Percentiles rank a stretch among this genome's conserved stretches.
These are phyloP conservation scores for Gymnopus androsaceus DNA, from an alignment of 1,284 basidiomycete species.

Conservation along the genomic window DNA sequence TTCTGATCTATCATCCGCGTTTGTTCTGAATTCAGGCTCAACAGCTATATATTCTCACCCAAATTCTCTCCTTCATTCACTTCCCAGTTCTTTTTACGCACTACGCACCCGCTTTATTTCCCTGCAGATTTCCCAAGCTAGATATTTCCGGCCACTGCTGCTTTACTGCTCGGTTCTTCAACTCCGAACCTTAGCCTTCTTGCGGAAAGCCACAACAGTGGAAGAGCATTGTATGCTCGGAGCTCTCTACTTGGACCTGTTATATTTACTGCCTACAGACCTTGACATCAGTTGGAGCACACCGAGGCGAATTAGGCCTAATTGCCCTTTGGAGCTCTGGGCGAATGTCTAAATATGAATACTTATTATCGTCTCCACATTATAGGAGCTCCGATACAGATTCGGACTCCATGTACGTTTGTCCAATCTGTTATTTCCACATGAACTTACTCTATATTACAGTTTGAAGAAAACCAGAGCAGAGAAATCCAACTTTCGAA, in stretches of 20 bases:
- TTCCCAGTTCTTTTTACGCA: too few species aligned
- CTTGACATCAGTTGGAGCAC: too few species aligned
- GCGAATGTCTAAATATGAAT: not conserved
- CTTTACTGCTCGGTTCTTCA: too few species aligned
- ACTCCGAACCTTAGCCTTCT: too few species aligned
- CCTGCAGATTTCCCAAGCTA: too few species aligned
- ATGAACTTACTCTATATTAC: not conserved
- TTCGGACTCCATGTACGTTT: conserved; percentile 5
- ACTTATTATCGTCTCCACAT: not conserved
- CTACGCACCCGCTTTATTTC: too few species aligned
- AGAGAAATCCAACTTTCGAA: not conserved
- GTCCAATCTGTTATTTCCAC: not conserved
- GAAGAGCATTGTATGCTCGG: too few species aligned
- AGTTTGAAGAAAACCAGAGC: not conserved
- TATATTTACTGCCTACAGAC: too few species aligned
- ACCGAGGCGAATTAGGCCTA: not conserved
- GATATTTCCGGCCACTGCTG: too few species aligned
- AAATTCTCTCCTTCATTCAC: not conserved
- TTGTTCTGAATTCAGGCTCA: not conserved
- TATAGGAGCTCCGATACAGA: not conserved
- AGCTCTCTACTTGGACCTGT: too few species aligned
- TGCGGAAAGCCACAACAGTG: too few species aligned
- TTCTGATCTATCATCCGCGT: too few species aligned
- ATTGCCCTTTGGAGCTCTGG: not conserved
- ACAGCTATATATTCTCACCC: not conserved